Evolutionary conservation across 441 rosid species (phyloP).

Genomic region (Dalechampia spathulata): DNA sequence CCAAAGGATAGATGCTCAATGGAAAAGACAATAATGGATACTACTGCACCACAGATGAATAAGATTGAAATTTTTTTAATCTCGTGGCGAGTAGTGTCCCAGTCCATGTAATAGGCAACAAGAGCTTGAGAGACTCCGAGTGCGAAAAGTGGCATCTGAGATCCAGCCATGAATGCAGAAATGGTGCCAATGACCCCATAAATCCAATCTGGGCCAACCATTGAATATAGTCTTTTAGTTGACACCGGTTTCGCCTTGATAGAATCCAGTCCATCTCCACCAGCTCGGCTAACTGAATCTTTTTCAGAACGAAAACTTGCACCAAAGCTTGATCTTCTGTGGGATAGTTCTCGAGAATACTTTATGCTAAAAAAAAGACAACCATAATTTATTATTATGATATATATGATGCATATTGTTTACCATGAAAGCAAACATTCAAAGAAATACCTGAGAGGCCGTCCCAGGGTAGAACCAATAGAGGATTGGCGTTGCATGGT

Average conservation of each 20-base stretch:
- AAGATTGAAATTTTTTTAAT: slow-evolving; percentile 60
- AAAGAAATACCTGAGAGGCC: slow-evolving; percentile 48
- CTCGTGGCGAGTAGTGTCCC: slow-evolving; percentile 71
- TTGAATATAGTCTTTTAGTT: slow-evolving; percentile 57
- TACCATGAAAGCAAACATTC: too few species aligned
- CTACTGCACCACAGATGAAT: slow-evolving; percentile 57
- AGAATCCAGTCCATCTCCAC: slow-evolving; percentile 36
- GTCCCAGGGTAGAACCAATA: slow-evolving; percentile 40
- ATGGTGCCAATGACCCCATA: slow-evolving; percentile 61
- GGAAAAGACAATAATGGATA: slow-evolving; percentile 56
- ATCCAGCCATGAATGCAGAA: slow-evolving; percentile 69
- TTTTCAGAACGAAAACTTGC: slow-evolving; percentile 75
- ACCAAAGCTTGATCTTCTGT: slow-evolving; percentile 55
- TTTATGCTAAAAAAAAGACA: slow-evolving; percentile 27
- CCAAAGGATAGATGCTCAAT: slow-evolving; percentile 72
- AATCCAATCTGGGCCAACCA: slow-evolving; percentile 79
- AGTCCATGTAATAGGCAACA: slow-evolving; percentile 68
- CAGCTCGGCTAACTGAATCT: slow-evolving; percentile 49
- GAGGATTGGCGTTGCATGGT: slow-evolving; percentile 55
- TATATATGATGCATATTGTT: background rate
- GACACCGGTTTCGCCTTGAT: slow-evolving; percentile 34
- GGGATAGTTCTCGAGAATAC: slow-evolving; percentile 63
- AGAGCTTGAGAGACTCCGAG: slow-evolving; percentile 91
- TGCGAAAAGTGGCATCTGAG: slow-evolving; percentile 94
- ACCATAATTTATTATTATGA: too few species aligned